Base-by-base conservation (phyloP, 352 stramenopile genomes). In the Elongisporangium anandrum region DNA sequence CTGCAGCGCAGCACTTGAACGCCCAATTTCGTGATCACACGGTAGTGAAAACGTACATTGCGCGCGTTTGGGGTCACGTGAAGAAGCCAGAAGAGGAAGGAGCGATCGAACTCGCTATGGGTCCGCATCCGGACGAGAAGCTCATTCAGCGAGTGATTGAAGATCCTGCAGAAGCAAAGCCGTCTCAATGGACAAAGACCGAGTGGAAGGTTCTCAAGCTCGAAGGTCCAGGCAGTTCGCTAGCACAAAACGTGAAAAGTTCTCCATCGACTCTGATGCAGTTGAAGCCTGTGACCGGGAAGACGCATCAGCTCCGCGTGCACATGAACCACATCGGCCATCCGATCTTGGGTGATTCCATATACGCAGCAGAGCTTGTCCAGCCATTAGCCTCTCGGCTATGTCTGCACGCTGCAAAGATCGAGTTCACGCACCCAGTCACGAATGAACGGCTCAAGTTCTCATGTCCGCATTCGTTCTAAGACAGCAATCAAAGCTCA, bases 261-360 rank as follows among this genome's bases (percentile, higher is more conserved):
- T n/a, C 26, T 20, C 59, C 65, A 5, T 77, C 61, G 20, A 82
- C 79, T 6, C 63, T 86, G 13, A 60, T 95, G 59, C 57, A 87
- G 50, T 79, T 96, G 29, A 80, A 69, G 52, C 85, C 88, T 2
- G 55, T 92, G 38, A 95, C 85, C 0, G 85, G 85, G 45, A 85
- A 96, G 69, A 97, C 90, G n/a, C 95, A 98, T 76, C 95, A 98
- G 73, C 74, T 98, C 23, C 93, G 96, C 71, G 87, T 98, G 51
- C 95, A 98, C 66, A 91, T 97, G 81, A 76, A 92, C 26, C 75
- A 91, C 19, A 67, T 97, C 50, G 93, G 91, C 10, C 89, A 98
- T 64, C 88, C 94, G 12, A 98, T 98, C 60, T 73, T 98, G 1
- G 95, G 93, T 15, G 95, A 98, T 69, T 83, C 75, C 29, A 68